Base-by-base conservation (phyloP, 108 stramenopile species). In the Nitzschia palea region DNA sequence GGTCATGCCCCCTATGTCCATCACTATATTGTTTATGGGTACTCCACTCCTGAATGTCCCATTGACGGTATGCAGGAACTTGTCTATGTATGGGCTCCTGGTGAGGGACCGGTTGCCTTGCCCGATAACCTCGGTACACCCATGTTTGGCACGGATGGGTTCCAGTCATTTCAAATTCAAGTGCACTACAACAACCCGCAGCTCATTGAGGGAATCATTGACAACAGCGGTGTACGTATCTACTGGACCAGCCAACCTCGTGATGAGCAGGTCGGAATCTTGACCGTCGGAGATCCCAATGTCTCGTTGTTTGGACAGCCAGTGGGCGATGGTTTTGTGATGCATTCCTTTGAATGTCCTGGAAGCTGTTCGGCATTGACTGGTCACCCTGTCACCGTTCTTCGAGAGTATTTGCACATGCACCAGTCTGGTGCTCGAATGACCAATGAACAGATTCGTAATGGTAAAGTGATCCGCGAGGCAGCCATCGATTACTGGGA, bases 111-210 rank as follows among this genome's bases (percentile, higher is more conserved):
- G 0, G 22, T 72, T 18, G 63, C 36, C 12, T 57, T 84, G 0
- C 83, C 86, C 0, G 57, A 60, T 12, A 55, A 80, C 57, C 63
- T 79, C 10, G 86, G 86, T 29, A 32, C 70, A 10, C 60, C 67
- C 14, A 35, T 84, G 30, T 70, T 72, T 47, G 67, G 73, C 9
- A 44, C 47, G 3, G 53, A 61, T 33, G 67, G 73, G 3, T 82
- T 74, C 55, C 58, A 74, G 22, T 20, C 62, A 2, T 79, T 77
- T 30, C 34, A 23, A 6, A 26, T 72, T 27, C 56, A 83, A 50
- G 66, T 72, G 30, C 86, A 87, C 52, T 87, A 81, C 50, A 70
- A 87, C 68, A 87, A 87, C 59, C 80, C 76, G 2, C n/a, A 4
- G 35, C 28, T 60, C 20, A 57, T 57, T 40, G 28, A 47, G 4